A percentile compares a stretch with the other conserved stretches of the same genome.
phyloP scores from a whole-genome alignment of 2,329 filamentous ascomycete species.

The Malbranchea zuffiana region DNA sequence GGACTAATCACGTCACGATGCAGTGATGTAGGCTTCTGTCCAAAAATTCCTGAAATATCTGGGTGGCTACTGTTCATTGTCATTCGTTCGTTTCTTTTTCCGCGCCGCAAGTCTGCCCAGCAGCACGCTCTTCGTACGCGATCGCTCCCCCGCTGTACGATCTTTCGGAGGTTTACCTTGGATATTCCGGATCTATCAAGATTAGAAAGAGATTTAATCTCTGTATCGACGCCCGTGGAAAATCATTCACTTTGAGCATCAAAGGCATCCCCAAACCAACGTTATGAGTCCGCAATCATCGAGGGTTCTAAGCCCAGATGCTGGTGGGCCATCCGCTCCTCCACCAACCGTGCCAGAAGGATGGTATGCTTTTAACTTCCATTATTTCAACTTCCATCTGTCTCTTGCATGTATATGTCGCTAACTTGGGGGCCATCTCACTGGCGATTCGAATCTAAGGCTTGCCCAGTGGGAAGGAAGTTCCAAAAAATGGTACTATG shows the following conservation, averaged over 20 bases:
- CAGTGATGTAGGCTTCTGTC: conserved; percentile 5
- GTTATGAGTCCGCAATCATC: conserved; percentile 15
- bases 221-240: too few species aligned
- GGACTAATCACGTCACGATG: conserved; percentile 13
- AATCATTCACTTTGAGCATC: neutral
- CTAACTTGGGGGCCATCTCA: too few species aligned
- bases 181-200: too few species aligned
- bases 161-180: neutral
- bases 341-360: conserved; percentile 30
- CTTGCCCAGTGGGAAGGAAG: conserved; percentile 32
- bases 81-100: conserved; percentile 2
- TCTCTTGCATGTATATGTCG: conserved; percentile 3
- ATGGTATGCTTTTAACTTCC: conserved; percentile 25
- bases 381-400: conserved; percentile 3
- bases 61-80: conserved; percentile 6
- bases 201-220: too few species aligned
- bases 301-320: conserved; percentile 23
- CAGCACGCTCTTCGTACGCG: conserved; percentile 2
- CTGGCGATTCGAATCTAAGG: too few species aligned
- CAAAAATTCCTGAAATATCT: neutral
- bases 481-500: conserved; percentile 30
- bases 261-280: conserved; percentile 2
- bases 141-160: neutral
- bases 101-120: neutral
- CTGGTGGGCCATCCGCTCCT: conserved; percentile 29